Evolutionary conservation across 345 rosid species (phyloP).

Genomic region (Sonneratia caseolaris): DNA sequence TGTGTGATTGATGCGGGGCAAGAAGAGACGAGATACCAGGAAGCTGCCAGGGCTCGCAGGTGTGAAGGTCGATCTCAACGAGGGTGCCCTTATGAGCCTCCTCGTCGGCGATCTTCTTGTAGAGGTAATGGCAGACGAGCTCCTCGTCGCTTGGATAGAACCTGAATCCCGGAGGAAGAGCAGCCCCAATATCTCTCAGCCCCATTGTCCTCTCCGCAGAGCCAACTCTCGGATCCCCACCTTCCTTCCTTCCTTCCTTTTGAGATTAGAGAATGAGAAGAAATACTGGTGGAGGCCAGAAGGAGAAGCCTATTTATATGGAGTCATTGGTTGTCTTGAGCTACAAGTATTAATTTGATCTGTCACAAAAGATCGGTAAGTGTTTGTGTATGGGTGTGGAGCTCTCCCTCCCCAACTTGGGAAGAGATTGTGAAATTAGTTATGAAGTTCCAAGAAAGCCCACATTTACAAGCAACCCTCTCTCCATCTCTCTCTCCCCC

Average conservation of each 20-base stretch:
- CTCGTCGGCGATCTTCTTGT: conserved; percentile 64
- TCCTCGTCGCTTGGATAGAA: conserved; percentile 98
- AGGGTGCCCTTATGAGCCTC: conserved; percentile 57
- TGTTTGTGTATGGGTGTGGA: too few species aligned
- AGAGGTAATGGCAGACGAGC: conserved; percentile 88
- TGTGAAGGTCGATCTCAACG: conserved; percentile 86
- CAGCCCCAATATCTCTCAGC: conserved; percentile 84
- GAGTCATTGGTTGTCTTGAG: too few species aligned
- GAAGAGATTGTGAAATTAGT: conserved; percentile 12
- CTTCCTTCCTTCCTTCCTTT: too few species aligned
- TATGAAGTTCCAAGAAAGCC: conserved; percentile 53
- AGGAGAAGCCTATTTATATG: neutral
- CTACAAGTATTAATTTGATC: too few species aligned
- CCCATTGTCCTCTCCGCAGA: conserved; percentile 33
- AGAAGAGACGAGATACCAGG: conserved; percentile 44
- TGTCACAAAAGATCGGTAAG: too few species aligned
- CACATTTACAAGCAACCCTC: conserved; percentile 57
- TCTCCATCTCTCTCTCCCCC: neutral
- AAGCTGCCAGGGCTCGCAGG: conserved; percentile 99
- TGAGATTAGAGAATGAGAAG: neutral
- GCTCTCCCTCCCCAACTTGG: neutral
- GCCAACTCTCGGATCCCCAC: too few species aligned
- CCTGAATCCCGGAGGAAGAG: conserved; percentile 92
- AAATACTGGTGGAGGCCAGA: neutral
- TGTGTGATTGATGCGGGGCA: too few species aligned